Evolutionary conservation across 2,329 filamentous ascomycete genomes (phyloP), one percentile per base, ranked within the genome.

Genomic region (Fusarium longipes): DNA sequence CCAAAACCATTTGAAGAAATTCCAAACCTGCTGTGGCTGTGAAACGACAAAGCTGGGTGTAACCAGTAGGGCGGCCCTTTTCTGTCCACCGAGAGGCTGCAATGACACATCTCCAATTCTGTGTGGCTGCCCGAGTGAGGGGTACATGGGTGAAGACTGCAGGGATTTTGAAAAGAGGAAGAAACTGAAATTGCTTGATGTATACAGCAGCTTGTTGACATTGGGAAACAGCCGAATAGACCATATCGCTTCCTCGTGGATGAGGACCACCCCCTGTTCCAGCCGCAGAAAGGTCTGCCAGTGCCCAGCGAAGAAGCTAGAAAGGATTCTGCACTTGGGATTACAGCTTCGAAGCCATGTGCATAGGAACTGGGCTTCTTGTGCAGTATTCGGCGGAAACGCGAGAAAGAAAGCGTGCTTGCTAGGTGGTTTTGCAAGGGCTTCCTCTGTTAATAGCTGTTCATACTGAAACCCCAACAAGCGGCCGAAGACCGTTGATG

Each of bases 221-320:
- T 68, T 60, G 2, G 82, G 81, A 45, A 86, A 78, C 4, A 75
- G 74, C 9, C 81, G 76, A 8, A 83, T 60, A 7, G 73, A 72
- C 70, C 75, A 77, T 11, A 78, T 63, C 6, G 76, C 75, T 14
- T 78, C 74, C 70, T 85, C 82, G 58, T 86, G 82, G 5, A 86
- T 72, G 33, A 86, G 80, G 12, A 85, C 71, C 47, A 71, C 63
- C 20, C 77, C 74, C 39, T 69, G 49, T 1, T 69, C 56, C 5
- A 68, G 60, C 18, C 73, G 74, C 10, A 74, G 29, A 62, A 88
- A 87, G 18, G 74, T 76, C 6, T 73, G 63, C 85, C 86, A 88
- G 10, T 82, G 77, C 1, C 85, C 84, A 8, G 77, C 33, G 1
- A 71, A 71, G 14, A 80, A 68, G 45, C 79, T 81, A 8, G 76